phyloP scores from a whole-genome alignment of 1,284 basidiomycete genomes.

The Rhodotorula sp. region DNA sequence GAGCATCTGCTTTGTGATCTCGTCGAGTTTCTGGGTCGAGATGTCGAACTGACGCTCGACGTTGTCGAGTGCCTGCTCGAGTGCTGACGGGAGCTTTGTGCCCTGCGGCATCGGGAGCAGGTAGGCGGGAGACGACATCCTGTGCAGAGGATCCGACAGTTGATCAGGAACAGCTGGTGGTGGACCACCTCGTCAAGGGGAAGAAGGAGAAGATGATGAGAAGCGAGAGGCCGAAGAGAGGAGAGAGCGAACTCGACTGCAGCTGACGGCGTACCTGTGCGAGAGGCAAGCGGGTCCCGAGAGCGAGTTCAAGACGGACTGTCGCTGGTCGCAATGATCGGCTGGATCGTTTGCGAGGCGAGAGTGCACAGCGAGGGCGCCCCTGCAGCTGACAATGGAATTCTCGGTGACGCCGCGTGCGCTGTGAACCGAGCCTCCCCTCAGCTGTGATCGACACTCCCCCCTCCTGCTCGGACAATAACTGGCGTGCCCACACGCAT shows the following conservation, averaged over 20 bases:
- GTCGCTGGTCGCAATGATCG: background rate
- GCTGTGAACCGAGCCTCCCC: too few relatives aligned
- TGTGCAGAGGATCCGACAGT: background rate
- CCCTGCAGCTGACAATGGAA: too few relatives aligned
- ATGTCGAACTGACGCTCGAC: constrained; percentile 71
- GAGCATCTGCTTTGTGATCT: constrained; percentile 75
- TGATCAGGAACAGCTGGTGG: background rate
- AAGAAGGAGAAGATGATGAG: too few relatives aligned
- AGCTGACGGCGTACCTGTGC: too few relatives aligned
- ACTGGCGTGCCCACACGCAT: too few relatives aligned
- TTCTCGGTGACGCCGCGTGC: too few relatives aligned
- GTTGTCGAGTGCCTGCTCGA: constrained; percentile 50
- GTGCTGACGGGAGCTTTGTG: constrained; percentile 10
- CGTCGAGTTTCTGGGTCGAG: constrained; percentile 60
- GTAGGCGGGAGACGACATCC: constrained; percentile 32
- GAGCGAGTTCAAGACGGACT: background rate
- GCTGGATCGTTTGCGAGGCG: background rate
- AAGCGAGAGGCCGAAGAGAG: background rate
- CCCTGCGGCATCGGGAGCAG: constrained; percentile 20
- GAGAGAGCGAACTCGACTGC: too few relatives aligned
- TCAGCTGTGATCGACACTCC: too few relatives aligned
- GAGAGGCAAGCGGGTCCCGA: too few relatives aligned
- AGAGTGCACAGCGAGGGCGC: too few relatives aligned
- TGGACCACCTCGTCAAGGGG: background rate
- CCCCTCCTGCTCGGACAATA: too few relatives aligned